Base-by-base conservation (phyloP, 768 basidiomycete species). In the Exsudoporus frostii region DNA sequence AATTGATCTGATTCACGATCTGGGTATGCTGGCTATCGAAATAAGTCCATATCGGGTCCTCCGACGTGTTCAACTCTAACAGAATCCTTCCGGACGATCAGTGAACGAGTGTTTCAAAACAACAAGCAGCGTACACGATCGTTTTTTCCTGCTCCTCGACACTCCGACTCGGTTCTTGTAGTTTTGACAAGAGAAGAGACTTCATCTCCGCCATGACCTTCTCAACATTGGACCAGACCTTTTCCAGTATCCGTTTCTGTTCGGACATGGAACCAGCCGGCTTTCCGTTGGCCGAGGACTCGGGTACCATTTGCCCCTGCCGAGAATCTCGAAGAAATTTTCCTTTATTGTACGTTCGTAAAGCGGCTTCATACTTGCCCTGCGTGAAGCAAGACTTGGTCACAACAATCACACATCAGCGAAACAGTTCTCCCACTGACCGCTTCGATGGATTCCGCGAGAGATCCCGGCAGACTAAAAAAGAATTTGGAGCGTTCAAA, bases 401-500 rank as follows among this genome's bases (percentile, higher is more conserved):
- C 48, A 55, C n/a, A n/a, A 32, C 52, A 6, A 41, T 4, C 17
- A 25, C 7, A 41, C 32, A 49, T 13, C 27, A 24, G 3, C 5
- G 24, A 37, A 38, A 19, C 24, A 1, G 10, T 14, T 7, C 38
- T 3, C 24, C 22, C 13, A 73, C 85, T 61, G 65, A 95, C 94
- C 52, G 87, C 87, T 68, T 96, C 89, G 48, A 98, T 88, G 17
- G 82, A 87, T 65, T 95, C 96, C 22, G 90, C 79, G 22, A 99
- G 82, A 42, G 88, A 86, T 29, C 88, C 87, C 0, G 97, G 96
- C n/a, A 99, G 79, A 64, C 96, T 98, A 80, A 98, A 98, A 71
- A 98, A 92, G 79, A 98, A 99, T 63, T 95, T 96, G 46, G 92
- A 95, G 39, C 93, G 82, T 61, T 98, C 96, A 58, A 99, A 98